Base-by-base conservation (phyloP, 2,329 filamentous ascomycete species). In the Ophiosphaerella korrae region DNA sequence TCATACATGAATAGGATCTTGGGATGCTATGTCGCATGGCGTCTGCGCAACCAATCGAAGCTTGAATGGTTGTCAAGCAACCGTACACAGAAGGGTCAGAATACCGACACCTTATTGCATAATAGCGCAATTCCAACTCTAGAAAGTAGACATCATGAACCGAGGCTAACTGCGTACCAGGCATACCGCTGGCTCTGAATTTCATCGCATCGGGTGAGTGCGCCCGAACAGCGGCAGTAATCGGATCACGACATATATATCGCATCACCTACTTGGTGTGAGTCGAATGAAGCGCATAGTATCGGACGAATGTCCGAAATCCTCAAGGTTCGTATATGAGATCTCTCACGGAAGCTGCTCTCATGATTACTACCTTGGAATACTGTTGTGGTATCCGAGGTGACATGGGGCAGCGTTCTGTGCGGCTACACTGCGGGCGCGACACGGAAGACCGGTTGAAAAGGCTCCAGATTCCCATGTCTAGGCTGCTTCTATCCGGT, bases 181-280 rank as follows among this genome's bases (percentile, higher is more conserved):
- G 88, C 60, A 78, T 91, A 60, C 90, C 90, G 64, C 79, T 94
- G 75, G 89, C 90, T 74, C 81, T 94, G 71, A 94, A 94, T 78
- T 94, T 94, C 80, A 89, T 94, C 78, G 90, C 90, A 74, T 90
- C 89, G 80, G 89, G 90, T 94, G 86, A 93, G 90, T 93, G 75
- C 67, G 74, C 55, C 50, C 53, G 53, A 60, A 77, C 74, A 77
- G 79, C 81, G 85, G 86, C 85, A 86, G 86, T 82, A 84, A 84
- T 83, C 81, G 76, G 38, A 52, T 45, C 53, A 47, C 56, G 43
- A 57, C 45, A 57, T 57, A 46, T 34, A 44, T 48, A 29, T 39
- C 26, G 18, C 32, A 21, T 47, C 50, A 48, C 43, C 45, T 33
- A 56, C 14, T 36, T 41, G 7, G 13, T 29, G 44, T 35, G 37